phyloP scores from a whole-genome alignment of 1,139 yeast species.

The Nakaseomyces sp. region DNA sequence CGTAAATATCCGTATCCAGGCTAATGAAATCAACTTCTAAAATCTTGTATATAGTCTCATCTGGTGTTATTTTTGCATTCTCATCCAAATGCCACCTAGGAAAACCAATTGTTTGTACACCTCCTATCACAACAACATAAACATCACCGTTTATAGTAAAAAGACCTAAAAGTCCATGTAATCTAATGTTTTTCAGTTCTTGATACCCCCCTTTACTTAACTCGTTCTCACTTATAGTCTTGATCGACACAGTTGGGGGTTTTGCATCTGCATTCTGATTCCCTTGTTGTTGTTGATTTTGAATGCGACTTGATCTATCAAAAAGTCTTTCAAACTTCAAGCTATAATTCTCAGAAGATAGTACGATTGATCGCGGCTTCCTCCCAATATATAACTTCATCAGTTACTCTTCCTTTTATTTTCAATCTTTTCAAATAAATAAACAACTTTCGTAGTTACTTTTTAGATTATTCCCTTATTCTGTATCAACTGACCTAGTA shows the following conservation, averaged over 20 bases:
- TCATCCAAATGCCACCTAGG: slow-evolving; percentile 35
- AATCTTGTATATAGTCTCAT: slow-evolving; percentile 45
- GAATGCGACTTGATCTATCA: slow-evolving; percentile 8
- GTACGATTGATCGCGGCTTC: slow-evolving; percentile 21
- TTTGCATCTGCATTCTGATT: slow-evolving; percentile 11
- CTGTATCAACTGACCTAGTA: no score
- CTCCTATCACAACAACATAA: slow-evolving; percentile 51
- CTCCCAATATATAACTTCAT: slow-evolving; percentile 23
- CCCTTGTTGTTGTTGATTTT: slow-evolving; percentile 5
- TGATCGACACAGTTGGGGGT: slow-evolving; percentile 18
- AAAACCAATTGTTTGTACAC: slow-evolving; percentile 49
- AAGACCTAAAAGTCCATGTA: slow-evolving; percentile 55
- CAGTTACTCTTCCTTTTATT: no score
- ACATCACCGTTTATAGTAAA: slow-evolving; percentile 46
- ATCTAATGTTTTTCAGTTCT: slow-evolving; percentile 21
- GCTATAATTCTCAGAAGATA: slow-evolving; percentile 19
- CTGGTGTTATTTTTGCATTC: slow-evolving; percentile 25
- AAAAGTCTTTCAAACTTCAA: slow-evolving; percentile 17
- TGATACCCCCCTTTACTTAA: slow-evolving; percentile 14
- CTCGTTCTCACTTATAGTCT: slow-evolving; percentile 15
- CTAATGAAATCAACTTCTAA: slow-evolving; percentile 56
- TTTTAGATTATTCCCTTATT: no score
- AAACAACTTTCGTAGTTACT: no score
- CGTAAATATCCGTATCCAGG: slow-evolving; percentile 49
- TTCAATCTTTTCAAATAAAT: no score